phyloP scores from a whole-genome alignment of 148 eudicot genomes.

The Cornus controversa region DNA sequence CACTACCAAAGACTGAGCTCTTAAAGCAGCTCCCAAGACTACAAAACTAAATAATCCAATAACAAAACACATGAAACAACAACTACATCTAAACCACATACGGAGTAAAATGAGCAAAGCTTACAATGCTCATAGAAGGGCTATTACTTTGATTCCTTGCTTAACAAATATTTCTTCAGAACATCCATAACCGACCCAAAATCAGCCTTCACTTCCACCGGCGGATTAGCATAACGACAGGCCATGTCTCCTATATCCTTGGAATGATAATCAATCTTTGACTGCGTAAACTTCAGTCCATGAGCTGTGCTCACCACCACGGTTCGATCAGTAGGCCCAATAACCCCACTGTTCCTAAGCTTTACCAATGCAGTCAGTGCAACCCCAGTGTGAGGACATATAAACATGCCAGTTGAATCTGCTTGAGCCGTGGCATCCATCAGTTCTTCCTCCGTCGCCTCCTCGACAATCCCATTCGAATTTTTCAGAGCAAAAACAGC shows the following conservation, averaged over 20 bases:
- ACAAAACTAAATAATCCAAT: conserved; percentile 3
- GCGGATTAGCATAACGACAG: conserved; percentile 81
- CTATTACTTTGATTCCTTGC: conserved; percentile 30
- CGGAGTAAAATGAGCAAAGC: background rate
- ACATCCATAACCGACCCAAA: conserved; percentile 97
- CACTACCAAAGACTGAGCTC: background rate
- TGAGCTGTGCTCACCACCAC: conserved; percentile 94
- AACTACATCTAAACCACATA: background rate
- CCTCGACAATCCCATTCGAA: conserved; percentile 85
- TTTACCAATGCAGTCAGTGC: conserved; percentile 77
- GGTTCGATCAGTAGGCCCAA: conserved; percentile 67
- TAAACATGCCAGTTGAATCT: conserved; percentile 95
- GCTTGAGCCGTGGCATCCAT: conserved; percentile 99
- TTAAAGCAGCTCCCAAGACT: conserved; percentile 1
- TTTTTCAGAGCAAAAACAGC: conserved; percentile 79
- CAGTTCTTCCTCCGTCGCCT: conserved; percentile 91
- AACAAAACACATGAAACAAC: background rate
- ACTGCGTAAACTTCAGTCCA: conserved; percentile 75
- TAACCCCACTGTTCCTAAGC: conserved; percentile 71
- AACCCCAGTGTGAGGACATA: conserved; percentile 96
- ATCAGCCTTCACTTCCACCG: conserved; percentile 80
- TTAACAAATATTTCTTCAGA: conserved; percentile 54
- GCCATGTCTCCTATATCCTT: conserved; percentile 64
- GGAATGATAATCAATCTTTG: conserved; percentile 85
- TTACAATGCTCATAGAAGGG: background rate